Evolutionary conservation across 1,284 basidiomycete species (phyloP).

Genomic region (Stereum hirsutum): DNA sequence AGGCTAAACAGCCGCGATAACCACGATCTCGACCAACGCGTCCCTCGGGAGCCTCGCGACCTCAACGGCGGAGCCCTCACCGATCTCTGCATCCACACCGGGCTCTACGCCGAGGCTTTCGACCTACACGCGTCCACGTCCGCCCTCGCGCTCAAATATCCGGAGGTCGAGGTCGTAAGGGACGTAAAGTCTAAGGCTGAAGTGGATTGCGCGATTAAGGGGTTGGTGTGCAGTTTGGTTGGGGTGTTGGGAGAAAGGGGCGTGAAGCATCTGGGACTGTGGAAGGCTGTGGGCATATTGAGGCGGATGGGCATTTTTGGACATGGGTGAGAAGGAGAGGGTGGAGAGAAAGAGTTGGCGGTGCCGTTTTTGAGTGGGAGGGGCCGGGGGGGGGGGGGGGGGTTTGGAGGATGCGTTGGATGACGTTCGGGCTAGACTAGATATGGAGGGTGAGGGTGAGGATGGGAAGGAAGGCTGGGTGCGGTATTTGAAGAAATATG

Average conservation of each 20-base stretch:
- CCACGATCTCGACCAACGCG: conserved; percentile 88
- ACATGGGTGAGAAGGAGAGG: too few relatives aligned
- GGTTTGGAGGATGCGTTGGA: conserved; percentile 39
- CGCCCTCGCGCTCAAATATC: conserved; percentile 30
- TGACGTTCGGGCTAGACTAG: conserved; percentile 27
- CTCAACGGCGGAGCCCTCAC: conserved; percentile 71
- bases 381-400: conserved; percentile 49
- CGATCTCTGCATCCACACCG: conserved; percentile 86
- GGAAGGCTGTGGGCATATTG: too few relatives aligned
- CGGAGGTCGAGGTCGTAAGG: conserved; percentile 32
- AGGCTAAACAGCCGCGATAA: too few relatives aligned
- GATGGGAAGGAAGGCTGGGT: conserved; percentile 74
- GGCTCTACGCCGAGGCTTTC: too few relatives aligned
- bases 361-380: too few relatives aligned
- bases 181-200: conserved; percentile 66
- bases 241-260: too few relatives aligned
- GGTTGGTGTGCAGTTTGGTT: conserved; percentile 74
- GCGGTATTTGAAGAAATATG: conserved; percentile 75
- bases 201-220: conserved; percentile 64
- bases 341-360: too few relatives aligned
- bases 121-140: conserved; percentile 67
- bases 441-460: too few relatives aligned
- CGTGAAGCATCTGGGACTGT: too few relatives aligned
- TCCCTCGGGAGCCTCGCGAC: conserved; percentile 71
- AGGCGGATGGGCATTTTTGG: too few relatives aligned